Conservation (phyloP, 2,329 filamentous ascomycete genomes). For the Cordyceps fumosorosea region DNA sequence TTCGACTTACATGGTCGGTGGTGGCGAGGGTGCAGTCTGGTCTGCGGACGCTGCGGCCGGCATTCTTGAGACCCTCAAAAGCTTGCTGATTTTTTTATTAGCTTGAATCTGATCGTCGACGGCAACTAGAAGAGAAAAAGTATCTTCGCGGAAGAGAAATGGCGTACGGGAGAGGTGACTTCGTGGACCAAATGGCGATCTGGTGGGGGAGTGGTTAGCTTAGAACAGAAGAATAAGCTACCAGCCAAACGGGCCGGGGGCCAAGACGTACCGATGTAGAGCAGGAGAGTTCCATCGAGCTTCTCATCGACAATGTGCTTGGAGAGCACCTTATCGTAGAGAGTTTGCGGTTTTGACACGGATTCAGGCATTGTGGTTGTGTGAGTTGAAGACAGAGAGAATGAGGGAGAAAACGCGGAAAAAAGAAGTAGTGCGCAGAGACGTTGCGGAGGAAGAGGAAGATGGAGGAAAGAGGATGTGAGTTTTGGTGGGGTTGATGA, state of each 20-base stretch:
- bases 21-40: constrained; percentile 96
- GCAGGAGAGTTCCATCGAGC: constrained; percentile 82
- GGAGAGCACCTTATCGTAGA: constrained; percentile 97
- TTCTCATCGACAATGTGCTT: constrained; percentile 94
- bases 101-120: constrained; percentile 9
- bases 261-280: constrained; percentile 74
- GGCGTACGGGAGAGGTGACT: constrained; percentile 84
- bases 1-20: constrained; percentile 77
- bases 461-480: neutral
- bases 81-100: constrained; percentile 60
- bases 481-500: constrained; percentile 9
- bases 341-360: constrained; percentile 67
- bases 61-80: constrained; percentile 91
- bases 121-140: neutral
- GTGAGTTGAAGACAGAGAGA: constrained; percentile 1
- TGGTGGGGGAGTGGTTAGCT: constrained; percentile 26
- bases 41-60: constrained; percentile 77
- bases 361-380: constrained; percentile 64
- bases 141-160: neutral
- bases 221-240: neutral
- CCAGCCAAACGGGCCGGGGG: neutral
- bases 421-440: neutral
- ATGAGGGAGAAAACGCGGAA: constrained; percentile 14
- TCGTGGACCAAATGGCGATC: constrained; percentile 96
- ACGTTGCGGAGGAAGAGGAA: constrained; percentile 2